A percentile compares a stretch with the other conserved stretches of the same genome.
These are phyloP conservation scores for Paxillus rubicundulus DNA, from an alignment of 768 basidiomycete species.

Conservation along the genomic window DNA sequence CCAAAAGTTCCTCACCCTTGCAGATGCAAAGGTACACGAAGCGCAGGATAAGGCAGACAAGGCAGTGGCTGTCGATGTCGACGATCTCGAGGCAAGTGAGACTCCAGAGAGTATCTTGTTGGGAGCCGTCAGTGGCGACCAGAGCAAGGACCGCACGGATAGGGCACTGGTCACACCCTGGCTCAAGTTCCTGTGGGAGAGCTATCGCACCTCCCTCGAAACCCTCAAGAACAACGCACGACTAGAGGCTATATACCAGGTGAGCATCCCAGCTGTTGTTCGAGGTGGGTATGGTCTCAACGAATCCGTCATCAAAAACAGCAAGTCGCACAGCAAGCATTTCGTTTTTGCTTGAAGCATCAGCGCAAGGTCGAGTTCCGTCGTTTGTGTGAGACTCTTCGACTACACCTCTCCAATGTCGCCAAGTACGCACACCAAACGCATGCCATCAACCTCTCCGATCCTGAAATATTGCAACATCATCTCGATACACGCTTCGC, in stretches of 20 bases:
- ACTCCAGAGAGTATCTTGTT: slow-evolving; percentile 91
- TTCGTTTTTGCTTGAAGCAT: slow-evolving; percentile 93
- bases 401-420: slow-evolving; percentile 91
- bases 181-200: slow-evolving; percentile 99
- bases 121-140: slow-evolving; percentile 84
- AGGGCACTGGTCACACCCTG: slow-evolving; percentile 93
- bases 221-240: slow-evolving; percentile 95
- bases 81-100: slow-evolving; percentile 94
- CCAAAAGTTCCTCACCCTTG: slow-evolving; percentile 75
- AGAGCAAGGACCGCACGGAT: slow-evolving; percentile 93
- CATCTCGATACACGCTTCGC: slow-evolving; percentile 97
- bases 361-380: slow-evolving; percentile 96
- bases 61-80: slow-evolving; percentile 74
- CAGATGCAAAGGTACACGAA: slow-evolving; percentile 79
- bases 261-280: slow-evolving; percentile 32
- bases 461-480: slow-evolving; percentile 91
- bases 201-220: slow-evolving; percentile 92
- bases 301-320: slow-evolving; percentile 25
- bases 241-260: slow-evolving; percentile 92
- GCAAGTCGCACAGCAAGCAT: slow-evolving; percentile 96
- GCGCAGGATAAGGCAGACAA: slow-evolving; percentile 87
- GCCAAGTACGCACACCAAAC: slow-evolving; percentile 94
- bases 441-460: slow-evolving; percentile 92
- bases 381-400: slow-evolving; percentile 92
- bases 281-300: neutral